phyloP scores from a whole-genome alignment of 768 basidiomycete genomes.

The Tylopilus sp. region DNA sequence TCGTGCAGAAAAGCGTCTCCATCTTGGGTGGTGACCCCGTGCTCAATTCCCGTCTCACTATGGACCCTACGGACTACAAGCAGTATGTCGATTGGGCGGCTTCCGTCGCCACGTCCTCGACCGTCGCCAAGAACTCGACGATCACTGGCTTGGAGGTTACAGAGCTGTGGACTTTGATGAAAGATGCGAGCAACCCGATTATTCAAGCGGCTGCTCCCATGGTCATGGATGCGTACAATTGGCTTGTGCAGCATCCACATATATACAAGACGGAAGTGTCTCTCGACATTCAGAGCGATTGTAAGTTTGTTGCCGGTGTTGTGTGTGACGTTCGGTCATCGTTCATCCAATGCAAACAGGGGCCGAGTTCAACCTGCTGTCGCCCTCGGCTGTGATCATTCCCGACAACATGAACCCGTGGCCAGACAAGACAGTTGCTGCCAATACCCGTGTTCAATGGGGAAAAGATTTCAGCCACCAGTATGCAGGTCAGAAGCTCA shows the following conservation, averaged over 20 bases:
- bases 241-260: background rate
- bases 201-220: background rate
- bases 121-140: background rate
- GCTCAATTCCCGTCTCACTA: slow-evolving; percentile 1
- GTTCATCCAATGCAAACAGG: too few relatives aligned
- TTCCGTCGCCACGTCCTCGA: too few relatives aligned
- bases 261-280: background rate
- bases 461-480: slow-evolving; percentile 4
- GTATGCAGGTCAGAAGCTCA: slow-evolving; percentile 2
- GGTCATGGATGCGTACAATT: slow-evolving; percentile 6
- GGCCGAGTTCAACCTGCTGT: too few relatives aligned
- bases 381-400: slow-evolving; percentile 1
- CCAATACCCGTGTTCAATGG: slow-evolving; percentile 12
- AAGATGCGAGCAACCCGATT: background rate
- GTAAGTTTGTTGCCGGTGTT: too few relatives aligned
- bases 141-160: background rate
- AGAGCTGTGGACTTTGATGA: slow-evolving; percentile 7
- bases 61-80: slow-evolving; percentile 3
- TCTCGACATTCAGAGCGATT: slow-evolving; percentile 11
- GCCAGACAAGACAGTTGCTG: background rate
- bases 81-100: slow-evolving; percentile 1
- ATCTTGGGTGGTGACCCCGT: slow-evolving; percentile 1
- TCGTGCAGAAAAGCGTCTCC: slow-evolving; percentile 3
- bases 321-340: too few relatives aligned
- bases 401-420: background rate